A percentile compares a stretch with the other conserved stretches of the same genome.
Conservation (phyloP, 768 basidiomycete species). For the Rhizopogon vesiculosus region DNA sequence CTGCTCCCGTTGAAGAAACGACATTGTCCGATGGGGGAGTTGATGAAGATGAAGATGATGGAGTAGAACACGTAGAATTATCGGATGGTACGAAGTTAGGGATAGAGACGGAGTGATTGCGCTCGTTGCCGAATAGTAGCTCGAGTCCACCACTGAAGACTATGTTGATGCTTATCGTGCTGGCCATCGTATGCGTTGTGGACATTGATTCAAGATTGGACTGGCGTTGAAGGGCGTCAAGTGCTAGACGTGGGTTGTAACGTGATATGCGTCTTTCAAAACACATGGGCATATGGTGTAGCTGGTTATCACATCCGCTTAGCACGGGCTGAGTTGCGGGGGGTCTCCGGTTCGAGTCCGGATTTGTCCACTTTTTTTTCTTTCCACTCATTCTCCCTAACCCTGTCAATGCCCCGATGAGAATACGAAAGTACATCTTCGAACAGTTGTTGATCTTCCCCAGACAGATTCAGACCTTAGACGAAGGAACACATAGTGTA, state of each 20-base stretch:
- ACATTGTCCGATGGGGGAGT: background rate
- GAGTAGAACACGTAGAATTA: slow-evolving; percentile 25
- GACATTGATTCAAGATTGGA: background rate
- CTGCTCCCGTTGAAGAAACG: background rate
- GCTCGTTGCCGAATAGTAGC: slow-evolving; percentile 71
- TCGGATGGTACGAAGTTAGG: slow-evolving; percentile 40
- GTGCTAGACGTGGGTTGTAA: background rate
- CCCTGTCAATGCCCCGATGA: too few relatives aligned
- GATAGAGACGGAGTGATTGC: slow-evolving; percentile 51
- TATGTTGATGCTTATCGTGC: slow-evolving; percentile 44
- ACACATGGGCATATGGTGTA: slow-evolving; percentile 30
- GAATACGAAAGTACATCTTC: too few relatives aligned
- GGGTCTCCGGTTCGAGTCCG: slow-evolving; percentile 37
- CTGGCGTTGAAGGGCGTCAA: too few relatives aligned
- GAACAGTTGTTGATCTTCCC: too few relatives aligned
- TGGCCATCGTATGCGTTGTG: slow-evolving; percentile 5
- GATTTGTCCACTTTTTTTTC: slow-evolving; percentile 32
- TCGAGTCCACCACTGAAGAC: slow-evolving; percentile 87
- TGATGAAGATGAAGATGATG: background rate
- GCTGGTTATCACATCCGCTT: slow-evolving; percentile 38
- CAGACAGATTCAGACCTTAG: too few relatives aligned
- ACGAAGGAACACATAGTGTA: too few relatives aligned
- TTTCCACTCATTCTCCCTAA: background rate
- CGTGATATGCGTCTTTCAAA: background rate
- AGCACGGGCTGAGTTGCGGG: slow-evolving; percentile 31